Conservation (phyloP, 2,329 filamentous ascomycete genomes). For the Intubia oerlemansii region DNA sequence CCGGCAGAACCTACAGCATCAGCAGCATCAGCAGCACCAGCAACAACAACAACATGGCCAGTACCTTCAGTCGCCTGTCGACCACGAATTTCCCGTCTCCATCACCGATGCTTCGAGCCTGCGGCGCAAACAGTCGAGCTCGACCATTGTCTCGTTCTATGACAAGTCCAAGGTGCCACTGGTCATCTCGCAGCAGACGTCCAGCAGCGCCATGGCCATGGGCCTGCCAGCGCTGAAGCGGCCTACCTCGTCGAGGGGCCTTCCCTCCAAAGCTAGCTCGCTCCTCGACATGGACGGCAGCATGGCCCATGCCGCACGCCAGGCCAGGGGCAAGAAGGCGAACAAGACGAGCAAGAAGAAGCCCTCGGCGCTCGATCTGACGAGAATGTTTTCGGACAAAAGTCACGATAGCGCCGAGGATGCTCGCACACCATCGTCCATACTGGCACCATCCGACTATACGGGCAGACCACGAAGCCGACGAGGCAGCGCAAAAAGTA, state of each 20-base stretch:
- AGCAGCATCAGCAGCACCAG: neutral
- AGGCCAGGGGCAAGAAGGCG: no score
- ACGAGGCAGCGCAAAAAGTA: no score
- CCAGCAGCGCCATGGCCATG: slow-evolving; percentile 35
- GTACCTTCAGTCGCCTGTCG: neutral
- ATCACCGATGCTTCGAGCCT: slow-evolving; percentile 22
- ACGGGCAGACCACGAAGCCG: no score
- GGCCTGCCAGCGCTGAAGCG: no score
- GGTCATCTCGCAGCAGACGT: slow-evolving; percentile 36
- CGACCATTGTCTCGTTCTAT: slow-evolving; percentile 35
- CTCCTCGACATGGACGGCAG: slow-evolving; percentile 22
- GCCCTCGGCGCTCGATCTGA: slow-evolving; percentile 27
- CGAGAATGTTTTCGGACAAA: slow-evolving; percentile 18
- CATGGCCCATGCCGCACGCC: slow-evolving; percentile 8
- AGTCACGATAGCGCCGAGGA: no score
- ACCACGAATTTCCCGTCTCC: slow-evolving; percentile 9
- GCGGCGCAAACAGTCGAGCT: slow-evolving; percentile 27
- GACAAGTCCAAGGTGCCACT: slow-evolving; percentile 33
- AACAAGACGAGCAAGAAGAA: slow-evolving; percentile 18
- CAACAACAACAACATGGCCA: neutral
- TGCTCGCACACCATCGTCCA: no score
- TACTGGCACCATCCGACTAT: no score
- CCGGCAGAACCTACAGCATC: neutral
- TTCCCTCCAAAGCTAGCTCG: slow-evolving; percentile 22
- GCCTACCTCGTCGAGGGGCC: no score